Evolutionary conservation across 2,329 filamentous ascomycete genomes (phyloP).

Genomic region (Apiospora koreana): DNA sequence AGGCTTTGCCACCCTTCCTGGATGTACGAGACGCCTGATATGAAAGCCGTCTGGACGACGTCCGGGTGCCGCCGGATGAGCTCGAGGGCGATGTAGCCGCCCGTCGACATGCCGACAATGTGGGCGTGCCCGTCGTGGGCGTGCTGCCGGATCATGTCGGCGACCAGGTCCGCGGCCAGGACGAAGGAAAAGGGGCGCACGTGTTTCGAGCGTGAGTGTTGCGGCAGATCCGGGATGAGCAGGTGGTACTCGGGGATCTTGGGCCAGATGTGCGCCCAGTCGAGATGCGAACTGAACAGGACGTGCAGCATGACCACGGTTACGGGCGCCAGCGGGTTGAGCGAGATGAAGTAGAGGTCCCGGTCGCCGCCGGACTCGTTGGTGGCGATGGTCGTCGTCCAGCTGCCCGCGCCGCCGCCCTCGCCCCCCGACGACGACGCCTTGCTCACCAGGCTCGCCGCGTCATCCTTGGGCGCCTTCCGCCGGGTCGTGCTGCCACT

Average conservation of each 20-base stretch:
- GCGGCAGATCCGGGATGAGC: slow-evolving; percentile 39
- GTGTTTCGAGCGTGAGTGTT: slow-evolving; percentile 38
- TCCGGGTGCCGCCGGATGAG: slow-evolving; percentile 35
- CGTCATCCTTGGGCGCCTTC: background rate
- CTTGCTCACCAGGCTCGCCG: background rate
- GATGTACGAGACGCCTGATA: slow-evolving; percentile 31
- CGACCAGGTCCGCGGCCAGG: slow-evolving; percentile 33
- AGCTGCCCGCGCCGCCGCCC: slow-evolving; percentile 17
- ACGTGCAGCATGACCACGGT: slow-evolving; percentile 36
- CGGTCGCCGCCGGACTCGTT: slow-evolving; percentile 14
- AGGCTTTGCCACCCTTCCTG: background rate
- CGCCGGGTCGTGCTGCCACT: background rate
- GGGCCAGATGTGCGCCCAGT: slow-evolving; percentile 36
- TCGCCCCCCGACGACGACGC: background rate
- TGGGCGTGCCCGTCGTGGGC: slow-evolving; percentile 39
- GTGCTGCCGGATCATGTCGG: slow-evolving; percentile 35
- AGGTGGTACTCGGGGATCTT: slow-evolving; percentile 40
- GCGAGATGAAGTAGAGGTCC: slow-evolving; percentile 28
- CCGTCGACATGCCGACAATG: slow-evolving; percentile 42
- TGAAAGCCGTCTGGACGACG: slow-evolving; percentile 35
- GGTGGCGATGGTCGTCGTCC: slow-evolving; percentile 17
- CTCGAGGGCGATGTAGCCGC: slow-evolving; percentile 37
- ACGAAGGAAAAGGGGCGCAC: slow-evolving; percentile 33
- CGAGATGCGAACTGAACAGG: slow-evolving; percentile 34
- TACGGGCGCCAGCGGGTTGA: slow-evolving; percentile 29